A percentile compares a stretch with the other conserved stretches of the same genome.
These are phyloP conservation scores for Stachybotrys chartarum DNA, from an alignment of 2,329 filamentous ascomycete species.

Conservation along the genomic window DNA sequence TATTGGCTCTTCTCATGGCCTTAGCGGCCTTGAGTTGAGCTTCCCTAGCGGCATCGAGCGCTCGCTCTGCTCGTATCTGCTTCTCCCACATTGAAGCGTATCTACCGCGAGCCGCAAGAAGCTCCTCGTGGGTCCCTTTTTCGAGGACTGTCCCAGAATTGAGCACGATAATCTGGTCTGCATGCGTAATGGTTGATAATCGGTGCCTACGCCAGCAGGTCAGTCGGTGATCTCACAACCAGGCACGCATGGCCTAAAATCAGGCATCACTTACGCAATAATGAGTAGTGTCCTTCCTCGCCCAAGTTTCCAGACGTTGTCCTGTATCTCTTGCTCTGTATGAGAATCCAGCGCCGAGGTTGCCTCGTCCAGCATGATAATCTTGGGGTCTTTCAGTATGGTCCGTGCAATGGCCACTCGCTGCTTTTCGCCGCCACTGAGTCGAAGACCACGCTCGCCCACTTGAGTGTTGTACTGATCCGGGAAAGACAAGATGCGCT, in stretches of 20 bases:
- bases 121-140: slow-evolving; percentile 69
- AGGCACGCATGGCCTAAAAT: no score
- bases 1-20: slow-evolving; percentile 41
- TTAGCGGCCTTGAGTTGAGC: slow-evolving; percentile 26
- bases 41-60: slow-evolving; percentile 31
- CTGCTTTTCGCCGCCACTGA: slow-evolving; percentile 90
- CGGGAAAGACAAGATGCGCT: slow-evolving; percentile 83
- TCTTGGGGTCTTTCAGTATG: slow-evolving; percentile 83
- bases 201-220: slow-evolving; percentile 50
- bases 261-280: slow-evolving; percentile 62
- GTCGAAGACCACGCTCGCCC: slow-evolving; percentile 77
- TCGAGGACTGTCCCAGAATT: slow-evolving; percentile 72
- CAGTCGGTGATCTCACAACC: slow-evolving; percentile 4
- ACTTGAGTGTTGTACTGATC: slow-evolving; percentile 87
- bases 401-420: slow-evolving; percentile 89
- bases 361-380: slow-evolving; percentile 90
- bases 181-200: slow-evolving; percentile 76
- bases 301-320: slow-evolving; percentile 73
- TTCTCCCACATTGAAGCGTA: slow-evolving; percentile 87
- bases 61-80: slow-evolving; percentile 72
- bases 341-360: slow-evolving; percentile 87
- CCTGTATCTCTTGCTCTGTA: slow-evolving; percentile 89
- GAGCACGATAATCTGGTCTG: slow-evolving; percentile 77
- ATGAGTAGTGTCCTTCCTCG: slow-evolving; percentile 87
- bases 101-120: slow-evolving; percentile 62